phyloP scores from a whole-genome alignment of 169 alveolate genomes.

The Cryptosporidium sp. region DNA sequence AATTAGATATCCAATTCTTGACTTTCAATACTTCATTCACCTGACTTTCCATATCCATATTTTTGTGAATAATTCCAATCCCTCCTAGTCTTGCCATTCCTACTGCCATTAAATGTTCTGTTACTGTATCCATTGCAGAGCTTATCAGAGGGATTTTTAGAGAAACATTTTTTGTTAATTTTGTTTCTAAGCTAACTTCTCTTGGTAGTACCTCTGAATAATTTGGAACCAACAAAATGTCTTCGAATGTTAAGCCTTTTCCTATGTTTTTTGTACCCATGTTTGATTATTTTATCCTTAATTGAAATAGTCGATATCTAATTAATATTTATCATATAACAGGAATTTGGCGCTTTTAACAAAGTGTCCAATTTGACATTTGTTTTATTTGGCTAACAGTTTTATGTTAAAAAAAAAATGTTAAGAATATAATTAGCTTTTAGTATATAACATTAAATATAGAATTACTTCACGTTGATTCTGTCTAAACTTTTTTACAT shows the following conservation, averaged over 20 bases:
- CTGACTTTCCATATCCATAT: constrained; percentile 86
- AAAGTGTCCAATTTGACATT: neutral
- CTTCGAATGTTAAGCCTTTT: constrained; percentile 9
- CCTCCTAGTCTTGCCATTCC: constrained; percentile 91
- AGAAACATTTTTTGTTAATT: constrained; percentile 84
- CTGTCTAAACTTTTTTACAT: too few species aligned
- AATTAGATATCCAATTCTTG: constrained; percentile 82
- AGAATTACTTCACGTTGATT: too few species aligned
- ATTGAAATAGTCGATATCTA: neutral
- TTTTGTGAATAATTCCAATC: constrained; percentile 92
- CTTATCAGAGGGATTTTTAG: constrained; percentile 90
- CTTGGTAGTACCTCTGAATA: constrained; percentile 16
- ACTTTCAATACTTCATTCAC: constrained; percentile 89
- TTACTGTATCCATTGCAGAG: constrained; percentile 95
- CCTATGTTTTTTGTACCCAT: constrained; percentile 7
- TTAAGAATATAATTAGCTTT: too few species aligned
- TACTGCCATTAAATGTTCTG: constrained; percentile 93
- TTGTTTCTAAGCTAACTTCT: constrained; percentile 83
- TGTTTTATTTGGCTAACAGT: too few species aligned
- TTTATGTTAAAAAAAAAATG: neutral
- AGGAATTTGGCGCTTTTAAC: neutral
- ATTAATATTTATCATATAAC: too few species aligned
- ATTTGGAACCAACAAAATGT: constrained; percentile 7
- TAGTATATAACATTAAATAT: too few species aligned
- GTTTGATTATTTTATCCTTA: neutral